Conservation (phyloP, 192 early-diverging fungal species). For the Coemansia sp. region DNA sequence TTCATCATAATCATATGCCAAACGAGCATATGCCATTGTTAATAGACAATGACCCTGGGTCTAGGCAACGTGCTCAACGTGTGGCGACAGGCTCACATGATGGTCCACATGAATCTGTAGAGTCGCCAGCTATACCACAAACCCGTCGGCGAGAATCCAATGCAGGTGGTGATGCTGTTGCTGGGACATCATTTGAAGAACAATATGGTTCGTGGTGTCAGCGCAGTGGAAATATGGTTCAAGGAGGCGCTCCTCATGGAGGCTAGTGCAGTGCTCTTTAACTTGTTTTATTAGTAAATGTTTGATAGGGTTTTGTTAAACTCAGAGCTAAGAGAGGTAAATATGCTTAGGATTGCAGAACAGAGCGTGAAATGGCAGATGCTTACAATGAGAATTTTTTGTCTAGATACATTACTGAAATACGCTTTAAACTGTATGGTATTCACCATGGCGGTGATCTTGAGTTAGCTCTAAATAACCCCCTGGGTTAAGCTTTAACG, state of each 20-base stretch:
- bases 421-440: too few species aligned
- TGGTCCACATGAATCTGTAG: background rate
- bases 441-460: too few species aligned
- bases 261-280: background rate
- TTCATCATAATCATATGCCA: constrained; percentile 2
- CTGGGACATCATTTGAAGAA: constrained; percentile 30
- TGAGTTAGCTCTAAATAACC: too few species aligned
- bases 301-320: too few species aligned
- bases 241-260: background rate
- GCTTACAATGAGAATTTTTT: too few species aligned
- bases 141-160: background rate
- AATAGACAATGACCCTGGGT: constrained; percentile 48
- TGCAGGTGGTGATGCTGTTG: background rate
- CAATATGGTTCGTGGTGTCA: constrained; percentile 52
- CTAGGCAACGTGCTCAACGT: background rate
- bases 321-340: too few species aligned
- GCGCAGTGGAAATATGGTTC: constrained; percentile 37
- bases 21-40: constrained; percentile 45
- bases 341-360: too few species aligned
- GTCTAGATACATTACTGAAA: too few species aligned
- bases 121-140: background rate
- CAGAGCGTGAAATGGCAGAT: too few species aligned
- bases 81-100: background rate
- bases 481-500: too few species aligned
- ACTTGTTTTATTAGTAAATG: background rate